phyloP scores from a whole-genome alignment of 345 rosid genomes.

The Mercurialis annua region DNA sequence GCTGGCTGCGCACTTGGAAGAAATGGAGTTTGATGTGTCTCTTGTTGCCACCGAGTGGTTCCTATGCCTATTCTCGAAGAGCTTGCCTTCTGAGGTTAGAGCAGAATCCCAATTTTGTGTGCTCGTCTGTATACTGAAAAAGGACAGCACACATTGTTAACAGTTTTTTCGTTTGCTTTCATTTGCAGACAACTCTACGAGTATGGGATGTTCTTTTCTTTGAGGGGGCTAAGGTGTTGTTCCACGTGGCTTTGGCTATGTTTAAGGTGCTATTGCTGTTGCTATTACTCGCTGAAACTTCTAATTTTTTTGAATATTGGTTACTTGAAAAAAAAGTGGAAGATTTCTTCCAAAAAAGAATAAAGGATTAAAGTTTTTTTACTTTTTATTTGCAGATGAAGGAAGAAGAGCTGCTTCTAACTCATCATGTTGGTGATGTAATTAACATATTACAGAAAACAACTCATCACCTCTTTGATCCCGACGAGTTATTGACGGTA shows the following conservation, averaged over 20 bases:
- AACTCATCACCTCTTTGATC: conserved; percentile 92
- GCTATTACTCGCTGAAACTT: conserved; percentile 2
- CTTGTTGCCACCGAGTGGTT: conserved; percentile 99
- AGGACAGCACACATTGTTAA: conserved; percentile 4
- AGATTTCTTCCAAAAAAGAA: not conserved
- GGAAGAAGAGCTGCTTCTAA: conserved; percentile 77
- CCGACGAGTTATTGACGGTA: conserved; percentile 90
- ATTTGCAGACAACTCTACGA: conserved; percentile 79
- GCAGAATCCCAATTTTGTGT: not conserved
- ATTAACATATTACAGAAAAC: conserved; percentile 82
- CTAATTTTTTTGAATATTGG: conserved; percentile 8
- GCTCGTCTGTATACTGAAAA: not conserved
- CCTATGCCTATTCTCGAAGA: conserved; percentile 96
- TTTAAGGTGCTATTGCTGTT: conserved; percentile 61
- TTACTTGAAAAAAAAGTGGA: not conserved
- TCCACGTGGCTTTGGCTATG: conserved; percentile 95
- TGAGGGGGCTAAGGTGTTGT: conserved; percentile 96
- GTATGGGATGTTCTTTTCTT: conserved; percentile 99
- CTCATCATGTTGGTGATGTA: conserved; percentile 93
- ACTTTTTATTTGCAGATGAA: conserved; percentile 66
- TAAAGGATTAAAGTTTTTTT: not conserved
- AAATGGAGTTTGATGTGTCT: conserved; percentile 88
- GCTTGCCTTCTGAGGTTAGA: conserved; percentile 96
- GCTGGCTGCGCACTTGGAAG: conserved; percentile 87
- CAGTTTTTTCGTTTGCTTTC: not conserved